A percentile compares a stretch with the other conserved stretches of the same genome.
Conservation (phyloP, 306 rosid species). For the Malus domestica region DNA sequence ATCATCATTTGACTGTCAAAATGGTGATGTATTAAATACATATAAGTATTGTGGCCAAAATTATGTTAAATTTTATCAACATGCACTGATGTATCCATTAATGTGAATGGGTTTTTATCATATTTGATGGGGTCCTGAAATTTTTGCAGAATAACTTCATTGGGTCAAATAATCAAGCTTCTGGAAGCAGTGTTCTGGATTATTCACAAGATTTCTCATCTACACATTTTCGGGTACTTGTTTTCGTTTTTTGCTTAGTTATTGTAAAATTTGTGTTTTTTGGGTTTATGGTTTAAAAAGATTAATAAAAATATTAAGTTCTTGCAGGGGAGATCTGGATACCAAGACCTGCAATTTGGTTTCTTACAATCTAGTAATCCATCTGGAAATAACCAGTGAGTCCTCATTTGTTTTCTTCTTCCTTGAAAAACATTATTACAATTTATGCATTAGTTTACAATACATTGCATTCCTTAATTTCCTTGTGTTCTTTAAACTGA, state of each 20-base stretch:
- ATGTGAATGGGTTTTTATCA: not conserved
- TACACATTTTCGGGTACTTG: constrained; percentile 65
- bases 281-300: not conserved
- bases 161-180: constrained; percentile 37
- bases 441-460: not conserved
- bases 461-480: not conserved
- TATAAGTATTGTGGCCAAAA: no score
- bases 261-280: not conserved
- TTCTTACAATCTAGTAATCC: constrained; percentile 39
- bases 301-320: not conserved
- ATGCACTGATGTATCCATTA: not conserved
- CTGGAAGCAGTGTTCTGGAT: constrained; percentile 43
- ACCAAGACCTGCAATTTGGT: constrained; percentile 47
- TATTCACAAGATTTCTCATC: constrained; percentile 81
- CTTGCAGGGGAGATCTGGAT: constrained; percentile 61
- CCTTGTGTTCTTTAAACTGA: constrained; percentile 7
- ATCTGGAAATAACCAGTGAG: constrained; percentile 62
- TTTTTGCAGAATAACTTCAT: constrained; percentile 43
- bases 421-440: not conserved
- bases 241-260: not conserved
- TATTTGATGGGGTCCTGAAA: constrained; percentile 6
- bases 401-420: not conserved
- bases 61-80: no score
- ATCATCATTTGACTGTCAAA: no score
- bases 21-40: no score